A percentile compares a stretch with the other conserved stretches of the same genome.
Conservation (phyloP, 257 asterid species). For the Cynanchum wilfordii region DNA sequence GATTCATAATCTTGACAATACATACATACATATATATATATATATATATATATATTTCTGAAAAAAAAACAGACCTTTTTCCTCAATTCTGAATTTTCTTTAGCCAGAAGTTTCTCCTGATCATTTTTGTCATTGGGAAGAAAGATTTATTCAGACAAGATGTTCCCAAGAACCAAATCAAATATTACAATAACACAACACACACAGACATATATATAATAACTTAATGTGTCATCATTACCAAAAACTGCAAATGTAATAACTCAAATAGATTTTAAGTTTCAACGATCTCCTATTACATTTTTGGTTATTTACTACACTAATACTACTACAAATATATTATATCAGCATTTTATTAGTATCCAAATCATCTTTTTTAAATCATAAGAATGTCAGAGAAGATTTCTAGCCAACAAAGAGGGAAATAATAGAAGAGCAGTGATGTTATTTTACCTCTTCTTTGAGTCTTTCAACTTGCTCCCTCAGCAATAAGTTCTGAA, state of each 20-base stretch:
- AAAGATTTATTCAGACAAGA: neutral
- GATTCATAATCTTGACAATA: neutral
- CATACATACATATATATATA: too few species aligned
- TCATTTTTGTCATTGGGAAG: neutral
- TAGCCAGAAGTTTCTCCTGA: conserved; percentile 38
- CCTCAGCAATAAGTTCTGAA: conserved; percentile 30
- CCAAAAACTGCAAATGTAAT: too few species aligned
- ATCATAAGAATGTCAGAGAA: too few species aligned
- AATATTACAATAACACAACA: neutral
- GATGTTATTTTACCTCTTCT: conserved; percentile 34
- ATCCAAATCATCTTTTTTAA: too few species aligned
- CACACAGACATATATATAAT: too few species aligned
- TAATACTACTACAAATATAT: too few species aligned
- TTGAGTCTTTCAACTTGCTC: conserved; percentile 37
- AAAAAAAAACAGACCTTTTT: conserved; percentile 28
- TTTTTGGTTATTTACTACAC: too few species aligned
- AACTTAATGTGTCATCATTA: too few species aligned
- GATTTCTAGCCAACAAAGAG: neutral
- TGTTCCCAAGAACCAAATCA: neutral
- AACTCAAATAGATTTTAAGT: too few species aligned
- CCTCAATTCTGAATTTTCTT: conserved; percentile 39
- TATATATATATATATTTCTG: too few species aligned
- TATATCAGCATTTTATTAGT: too few species aligned
- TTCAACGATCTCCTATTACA: too few species aligned
- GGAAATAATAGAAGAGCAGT: neutral